These are phyloP conservation scores for Termitomyces eurrhizus DNA, from an alignment of 768 basidiomycete species.

Conservation along the genomic window DNA sequence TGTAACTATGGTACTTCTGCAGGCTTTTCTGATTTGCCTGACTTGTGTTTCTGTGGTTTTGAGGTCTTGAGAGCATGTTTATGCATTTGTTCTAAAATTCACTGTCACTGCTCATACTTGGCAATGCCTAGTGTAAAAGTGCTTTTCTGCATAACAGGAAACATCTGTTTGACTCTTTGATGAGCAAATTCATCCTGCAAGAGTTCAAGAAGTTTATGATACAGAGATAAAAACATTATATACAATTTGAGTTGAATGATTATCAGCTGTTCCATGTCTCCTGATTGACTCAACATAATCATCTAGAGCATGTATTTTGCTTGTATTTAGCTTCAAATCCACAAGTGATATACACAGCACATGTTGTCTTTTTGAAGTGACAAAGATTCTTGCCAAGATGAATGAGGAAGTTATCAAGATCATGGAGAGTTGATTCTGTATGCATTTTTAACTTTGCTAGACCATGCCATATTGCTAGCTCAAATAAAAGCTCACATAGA, in stretches of 20 bases:
- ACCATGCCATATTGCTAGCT: constrained; percentile 28
- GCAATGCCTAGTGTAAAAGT: constrained; percentile 23
- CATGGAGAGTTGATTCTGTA: constrained; percentile 7
- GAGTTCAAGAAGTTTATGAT: too few relatives aligned
- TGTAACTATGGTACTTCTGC: background rate
- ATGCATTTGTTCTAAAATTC: constrained; percentile 1
- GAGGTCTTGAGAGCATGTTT: background rate
- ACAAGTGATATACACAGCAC: too few relatives aligned
- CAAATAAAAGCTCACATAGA: constrained; percentile 19
- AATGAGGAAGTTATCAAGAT: constrained; percentile 8
- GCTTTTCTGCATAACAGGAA: constrained; percentile 24
- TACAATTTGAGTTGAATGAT: too few relatives aligned
- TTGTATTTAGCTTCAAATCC: too few relatives aligned
- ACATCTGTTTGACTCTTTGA: constrained; percentile 26
- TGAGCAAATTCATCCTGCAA: constrained; percentile 37
- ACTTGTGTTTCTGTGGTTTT: background rate
- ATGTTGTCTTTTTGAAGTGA: too few relatives aligned
- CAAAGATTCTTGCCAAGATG: too few relatives aligned
- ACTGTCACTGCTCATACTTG: constrained; percentile 5
- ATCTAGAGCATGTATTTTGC: too few relatives aligned
- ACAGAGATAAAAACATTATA: too few relatives aligned
- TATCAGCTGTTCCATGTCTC: too few relatives aligned
- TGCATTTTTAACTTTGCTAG: constrained; percentile 24
- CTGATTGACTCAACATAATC: too few relatives aligned
- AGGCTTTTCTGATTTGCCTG: background rate